phyloP scores from a whole-genome alignment of 306 rosid species.

The Castanospermum australe region DNA sequence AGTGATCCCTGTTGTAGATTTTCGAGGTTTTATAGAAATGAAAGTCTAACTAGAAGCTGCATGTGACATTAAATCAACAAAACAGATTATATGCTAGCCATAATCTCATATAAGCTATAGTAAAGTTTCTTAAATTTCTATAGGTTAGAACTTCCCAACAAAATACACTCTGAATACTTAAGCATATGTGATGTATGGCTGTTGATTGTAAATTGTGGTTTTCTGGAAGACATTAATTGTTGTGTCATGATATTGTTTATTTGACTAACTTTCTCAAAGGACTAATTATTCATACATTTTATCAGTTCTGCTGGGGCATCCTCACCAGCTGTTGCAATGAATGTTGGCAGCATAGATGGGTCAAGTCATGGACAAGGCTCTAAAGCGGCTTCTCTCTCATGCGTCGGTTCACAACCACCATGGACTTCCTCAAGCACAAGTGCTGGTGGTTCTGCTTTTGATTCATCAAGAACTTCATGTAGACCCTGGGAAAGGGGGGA shows the following conservation, averaged over 20 bases:
- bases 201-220: not conserved
- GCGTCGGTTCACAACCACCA: constrained; percentile 93
- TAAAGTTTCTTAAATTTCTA: not conserved
- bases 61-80: too few relatives aligned
- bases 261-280: constrained; percentile 4
- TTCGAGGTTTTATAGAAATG: not conserved
- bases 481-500: constrained; percentile 99
- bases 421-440: constrained; percentile 82
- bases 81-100: not conserved
- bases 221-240: not conserved
- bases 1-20: not conserved
- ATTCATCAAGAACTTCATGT: constrained; percentile 78
- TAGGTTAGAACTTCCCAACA: not conserved
- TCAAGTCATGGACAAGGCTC: constrained; percentile 88
- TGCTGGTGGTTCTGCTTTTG: constrained; percentile 80
- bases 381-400: constrained; percentile 92
- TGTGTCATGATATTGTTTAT: constrained; percentile 9
- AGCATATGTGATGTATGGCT: too few relatives aligned
- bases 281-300: constrained; percentile 30
- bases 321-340: constrained; percentile 79
- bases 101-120: not conserved
- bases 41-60: not conserved
- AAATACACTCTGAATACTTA: too few relatives aligned
- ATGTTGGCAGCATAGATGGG: constrained; percentile 92
- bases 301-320: constrained; percentile 98